Evolutionary conservation across 805 yeast species (phyloP), one percentile per base, ranked within the genome.

Genomic region (Wickerhamomyces mucosus): DNA sequence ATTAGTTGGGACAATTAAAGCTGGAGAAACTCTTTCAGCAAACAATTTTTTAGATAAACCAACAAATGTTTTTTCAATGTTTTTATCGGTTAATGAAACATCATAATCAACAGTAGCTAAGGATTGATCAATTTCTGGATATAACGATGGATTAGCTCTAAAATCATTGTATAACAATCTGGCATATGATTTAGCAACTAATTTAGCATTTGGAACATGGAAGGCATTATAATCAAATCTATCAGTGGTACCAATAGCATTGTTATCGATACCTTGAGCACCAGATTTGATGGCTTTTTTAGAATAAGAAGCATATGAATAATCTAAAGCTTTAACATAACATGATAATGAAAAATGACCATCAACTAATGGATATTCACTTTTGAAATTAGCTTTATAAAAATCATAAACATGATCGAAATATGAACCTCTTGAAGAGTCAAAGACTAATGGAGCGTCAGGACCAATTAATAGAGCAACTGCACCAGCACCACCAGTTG

Each of bases 401-500:
- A 92, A 88, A 65, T 92, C 98, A 61, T 92, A 92, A 27, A 92
- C 96, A 56, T 92, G 95, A 61, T 84, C 89, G 94, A 92, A 83
- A 70, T 67, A 83, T 15, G 95, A 72, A 42, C 97, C 97, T 65
- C 92, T 84, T 38, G 75, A 72, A 27, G 79, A 63, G 49, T 92
- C 97, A 49, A 92, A 78, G 25, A 84, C 96, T 45, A 92, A 71
- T 44, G 98, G 98, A 25, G 98, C 96, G 55, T 92, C 95, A 32
- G 97, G 95, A 31, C 98, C 98, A 50, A 92, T 83, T 56, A 82
- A 75, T 55, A 92, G 50, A 27, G 98, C 98, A 38, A 89, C 94
- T 29, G 94, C 71, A 56, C 98, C 98, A 34, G 94, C 96, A 67
- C 98, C 98, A 59, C 98, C 98, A 33, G 98, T 92, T 54, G 98